Conservation (phyloP, 495 filamentous ascomycete species). For the Pyronema omphalodes region DNA sequence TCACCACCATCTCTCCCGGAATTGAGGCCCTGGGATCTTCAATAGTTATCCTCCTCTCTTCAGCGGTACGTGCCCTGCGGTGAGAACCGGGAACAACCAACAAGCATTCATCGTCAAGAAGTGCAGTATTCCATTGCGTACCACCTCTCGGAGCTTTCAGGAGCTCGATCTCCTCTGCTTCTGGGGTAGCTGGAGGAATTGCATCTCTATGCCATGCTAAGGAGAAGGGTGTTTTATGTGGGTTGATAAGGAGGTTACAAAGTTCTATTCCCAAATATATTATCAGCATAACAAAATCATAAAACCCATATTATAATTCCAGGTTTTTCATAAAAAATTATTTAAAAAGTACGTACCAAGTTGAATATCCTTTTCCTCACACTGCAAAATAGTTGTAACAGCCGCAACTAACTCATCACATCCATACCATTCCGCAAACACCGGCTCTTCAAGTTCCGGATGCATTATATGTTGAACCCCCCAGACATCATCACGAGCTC, state of each 20-base stretch:
- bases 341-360: not conserved
- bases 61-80: conserved; percentile 41
- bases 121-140: conserved; percentile 55
- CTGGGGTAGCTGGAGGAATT: not conserved
- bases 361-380: not conserved
- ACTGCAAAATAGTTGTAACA: not conserved
- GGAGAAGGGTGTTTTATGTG: not conserved
- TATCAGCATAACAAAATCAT: not conserved
- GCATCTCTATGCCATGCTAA: not conserved
- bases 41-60: conserved; percentile 42
- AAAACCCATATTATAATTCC: too few species aligned
- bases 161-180: not conserved
- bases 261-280: not conserved
- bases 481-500: conserved; percentile 49
- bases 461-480: conserved; percentile 71
- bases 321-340: too few species aligned
- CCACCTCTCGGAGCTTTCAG: not conserved
- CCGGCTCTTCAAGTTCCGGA: conserved; percentile 37
- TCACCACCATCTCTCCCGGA: conserved; percentile 43
- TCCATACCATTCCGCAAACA: conserved; percentile 23
- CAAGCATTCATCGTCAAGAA: conserved; percentile 47
- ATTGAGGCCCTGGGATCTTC: conserved; percentile 32
- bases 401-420: not conserved
- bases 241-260: not conserved
- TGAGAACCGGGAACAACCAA: conserved; percentile 58